These are phyloP conservation scores for Climacium dendroides DNA, from an alignment of 225 moss, liverwort and hornwort genomes.

Conservation along the genomic window DNA sequence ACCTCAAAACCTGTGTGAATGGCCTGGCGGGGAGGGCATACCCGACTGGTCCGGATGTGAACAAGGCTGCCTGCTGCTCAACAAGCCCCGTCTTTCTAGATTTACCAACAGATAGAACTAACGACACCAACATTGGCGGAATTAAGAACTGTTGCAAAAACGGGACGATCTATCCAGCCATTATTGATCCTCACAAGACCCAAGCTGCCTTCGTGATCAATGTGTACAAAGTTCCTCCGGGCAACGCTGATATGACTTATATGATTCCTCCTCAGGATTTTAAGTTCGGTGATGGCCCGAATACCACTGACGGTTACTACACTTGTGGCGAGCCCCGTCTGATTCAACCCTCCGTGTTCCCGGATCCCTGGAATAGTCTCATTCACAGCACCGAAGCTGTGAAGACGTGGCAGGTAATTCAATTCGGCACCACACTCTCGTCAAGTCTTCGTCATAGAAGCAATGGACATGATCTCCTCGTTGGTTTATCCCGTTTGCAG, in stretches of 20 bases:
- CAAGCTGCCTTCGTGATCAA: constrained; percentile 50
- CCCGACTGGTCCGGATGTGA: constrained; percentile 38
- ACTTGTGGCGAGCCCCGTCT: constrained; percentile 38
- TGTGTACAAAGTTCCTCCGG: constrained; percentile 37
- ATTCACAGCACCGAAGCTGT: constrained; percentile 52
- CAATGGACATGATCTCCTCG: not conserved
- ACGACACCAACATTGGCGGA: constrained; percentile 26
- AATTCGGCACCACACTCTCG: not conserved
- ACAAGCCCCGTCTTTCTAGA: constrained; percentile 47
- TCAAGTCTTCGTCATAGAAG: not conserved
- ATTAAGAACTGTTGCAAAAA: constrained; percentile 78
- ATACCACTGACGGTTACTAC: constrained; percentile 26
- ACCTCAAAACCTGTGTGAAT: constrained; percentile 31
- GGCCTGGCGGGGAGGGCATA: constrained; percentile 44
- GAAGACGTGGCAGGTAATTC: constrained; percentile 60
- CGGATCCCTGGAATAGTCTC: constrained; percentile 18
- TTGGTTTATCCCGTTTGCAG: not conserved
- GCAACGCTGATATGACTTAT: not conserved
- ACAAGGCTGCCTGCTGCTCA: constrained; percentile 59
- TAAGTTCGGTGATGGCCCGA: constrained; percentile 27
- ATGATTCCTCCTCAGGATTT: constrained; percentile 44
- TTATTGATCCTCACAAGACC: constrained; percentile 57
- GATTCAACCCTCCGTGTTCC: constrained; percentile 43
- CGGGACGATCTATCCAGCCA: constrained; percentile 60
- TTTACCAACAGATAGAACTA: constrained; percentile 30